Conservation (phyloP, 768 basidiomycete genomes). For the Rhodotorula kratochvilovae region DNA sequence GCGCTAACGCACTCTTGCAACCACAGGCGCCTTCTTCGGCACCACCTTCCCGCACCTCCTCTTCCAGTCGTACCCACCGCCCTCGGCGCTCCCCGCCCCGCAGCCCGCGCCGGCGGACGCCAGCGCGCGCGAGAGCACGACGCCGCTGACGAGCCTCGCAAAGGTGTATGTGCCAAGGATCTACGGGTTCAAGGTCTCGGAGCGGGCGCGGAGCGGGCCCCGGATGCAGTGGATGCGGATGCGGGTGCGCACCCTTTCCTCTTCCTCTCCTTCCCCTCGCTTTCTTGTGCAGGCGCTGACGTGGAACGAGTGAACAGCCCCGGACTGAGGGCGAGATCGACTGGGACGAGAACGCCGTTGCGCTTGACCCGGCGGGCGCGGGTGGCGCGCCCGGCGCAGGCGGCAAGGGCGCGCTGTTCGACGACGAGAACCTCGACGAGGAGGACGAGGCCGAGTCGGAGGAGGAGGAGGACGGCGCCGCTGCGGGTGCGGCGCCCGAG, state of each 20-base stretch:
- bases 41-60: constrained; percentile 98
- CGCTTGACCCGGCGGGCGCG: no score
- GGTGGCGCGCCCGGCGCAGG: not conserved
- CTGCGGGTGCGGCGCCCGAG: not conserved
- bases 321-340: constrained; percentile 36
- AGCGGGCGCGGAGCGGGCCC: constrained; percentile 87
- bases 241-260: constrained; percentile 48
- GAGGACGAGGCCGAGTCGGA: constrained; percentile 25
- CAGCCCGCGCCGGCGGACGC: constrained; percentile 20
- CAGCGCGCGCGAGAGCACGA: constrained; percentile 22
- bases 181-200: constrained; percentile 96
- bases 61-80: constrained; percentile 75
- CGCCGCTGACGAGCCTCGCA: constrained; percentile 44
- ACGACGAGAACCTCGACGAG: constrained; percentile 21
- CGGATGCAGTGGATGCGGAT: constrained; percentile 94
- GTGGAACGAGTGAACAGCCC: constrained; percentile 4
- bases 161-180: constrained; percentile 84
- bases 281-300: not conserved
- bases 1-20: not conserved
- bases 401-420: constrained; percentile 28
- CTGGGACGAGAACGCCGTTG: constrained; percentile 24
- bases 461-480: constrained; percentile 21
- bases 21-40: constrained; percentile 91
- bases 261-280: not conserved
- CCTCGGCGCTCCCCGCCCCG: constrained; percentile 16